Evolutionary conservation across 345 rosid species (phyloP).

Genomic region (Heritiera littoralis): DNA sequence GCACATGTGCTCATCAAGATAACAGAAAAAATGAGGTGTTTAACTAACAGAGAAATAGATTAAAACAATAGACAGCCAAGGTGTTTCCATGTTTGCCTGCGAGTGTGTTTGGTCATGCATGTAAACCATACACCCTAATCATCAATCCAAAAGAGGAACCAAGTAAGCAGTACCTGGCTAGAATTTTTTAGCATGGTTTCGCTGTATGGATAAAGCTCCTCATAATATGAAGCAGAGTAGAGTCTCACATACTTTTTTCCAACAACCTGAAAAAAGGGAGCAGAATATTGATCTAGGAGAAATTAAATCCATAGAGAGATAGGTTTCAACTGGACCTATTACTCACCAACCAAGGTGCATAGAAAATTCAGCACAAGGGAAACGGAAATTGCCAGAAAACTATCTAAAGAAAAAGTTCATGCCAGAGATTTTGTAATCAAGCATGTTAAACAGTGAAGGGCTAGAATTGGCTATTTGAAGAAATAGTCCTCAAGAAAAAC

Average conservation of each 20-base stretch:
- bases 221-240: slow-evolving; percentile 63
- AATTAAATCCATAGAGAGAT: background rate
- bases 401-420: background rate
- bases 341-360: background rate
- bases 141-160: background rate
- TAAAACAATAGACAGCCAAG: background rate
- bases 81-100: background rate
- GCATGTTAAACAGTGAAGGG: background rate
- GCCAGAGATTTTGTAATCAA: background rate
- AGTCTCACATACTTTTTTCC: slow-evolving; percentile 91
- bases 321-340: background rate
- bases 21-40: background rate
- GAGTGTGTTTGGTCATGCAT: background rate
- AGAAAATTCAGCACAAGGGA: background rate
- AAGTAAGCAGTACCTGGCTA: slow-evolving; percentile 64
- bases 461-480: background rate
- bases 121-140: background rate
- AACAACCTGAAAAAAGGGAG: slow-evolving; percentile 62
- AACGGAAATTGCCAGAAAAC: background rate
- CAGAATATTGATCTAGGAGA: slow-evolving; percentile 24
- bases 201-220: slow-evolving; percentile 76
- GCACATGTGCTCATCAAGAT: background rate
- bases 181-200: slow-evolving; percentile 93
- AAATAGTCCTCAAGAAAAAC: background rate
- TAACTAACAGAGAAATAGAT: background rate